Percentiles rank a stretch among this genome's conserved stretches.
Evolutionary conservation across 1,139 yeast species (phyloP).

Genomic region (Candida glucosophila): DNA sequence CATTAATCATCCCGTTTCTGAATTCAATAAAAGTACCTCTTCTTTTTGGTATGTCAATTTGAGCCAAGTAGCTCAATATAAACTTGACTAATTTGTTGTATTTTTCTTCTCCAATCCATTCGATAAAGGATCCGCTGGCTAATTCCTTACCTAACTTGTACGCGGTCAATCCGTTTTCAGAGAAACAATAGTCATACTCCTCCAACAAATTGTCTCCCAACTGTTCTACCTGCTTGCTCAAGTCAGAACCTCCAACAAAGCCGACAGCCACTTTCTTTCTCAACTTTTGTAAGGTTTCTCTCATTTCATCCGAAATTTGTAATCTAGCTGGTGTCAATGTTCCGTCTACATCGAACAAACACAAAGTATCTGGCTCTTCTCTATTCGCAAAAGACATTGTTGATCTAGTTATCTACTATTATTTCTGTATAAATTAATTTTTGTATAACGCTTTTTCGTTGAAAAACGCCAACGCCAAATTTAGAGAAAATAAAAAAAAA

Average conservation of each 20-base stretch:
- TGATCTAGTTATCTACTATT: no score
- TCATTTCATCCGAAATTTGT: slow-evolving; percentile 72
- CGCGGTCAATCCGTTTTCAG: slow-evolving; percentile 97
- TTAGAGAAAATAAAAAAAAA: no score
- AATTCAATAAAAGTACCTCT: slow-evolving; percentile 98
- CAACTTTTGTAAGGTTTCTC: slow-evolving; percentile 56
- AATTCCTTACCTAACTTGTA: slow-evolving; percentile 82
- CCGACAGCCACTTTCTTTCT: slow-evolving; percentile 92
- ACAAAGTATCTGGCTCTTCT: slow-evolving; percentile 54
- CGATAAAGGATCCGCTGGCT: slow-evolving; percentile 87
- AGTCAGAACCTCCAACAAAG: slow-evolving; percentile 96
- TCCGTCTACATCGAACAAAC: slow-evolving; percentile 95
- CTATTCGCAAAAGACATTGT: slow-evolving; percentile 44
- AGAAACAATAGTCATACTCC: slow-evolving; percentile 90
- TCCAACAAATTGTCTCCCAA: slow-evolving; percentile 70
- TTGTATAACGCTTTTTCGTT: no score
- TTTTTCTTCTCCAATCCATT: slow-evolving; percentile 93
- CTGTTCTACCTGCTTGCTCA: slow-evolving; percentile 92
- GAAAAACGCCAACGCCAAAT: no score
- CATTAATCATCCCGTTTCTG: slow-evolving; percentile 98
- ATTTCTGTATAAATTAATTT: no score
- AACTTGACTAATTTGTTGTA: slow-evolving; percentile 84
- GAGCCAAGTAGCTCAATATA: slow-evolving; percentile 75
- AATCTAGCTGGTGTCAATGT: slow-evolving; percentile 97
- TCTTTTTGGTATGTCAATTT: slow-evolving; percentile 83